Evolutionary conservation across 225 moss, liverwort and hornwort species (phyloP).

Genomic region (Ulota crispa): DNA sequence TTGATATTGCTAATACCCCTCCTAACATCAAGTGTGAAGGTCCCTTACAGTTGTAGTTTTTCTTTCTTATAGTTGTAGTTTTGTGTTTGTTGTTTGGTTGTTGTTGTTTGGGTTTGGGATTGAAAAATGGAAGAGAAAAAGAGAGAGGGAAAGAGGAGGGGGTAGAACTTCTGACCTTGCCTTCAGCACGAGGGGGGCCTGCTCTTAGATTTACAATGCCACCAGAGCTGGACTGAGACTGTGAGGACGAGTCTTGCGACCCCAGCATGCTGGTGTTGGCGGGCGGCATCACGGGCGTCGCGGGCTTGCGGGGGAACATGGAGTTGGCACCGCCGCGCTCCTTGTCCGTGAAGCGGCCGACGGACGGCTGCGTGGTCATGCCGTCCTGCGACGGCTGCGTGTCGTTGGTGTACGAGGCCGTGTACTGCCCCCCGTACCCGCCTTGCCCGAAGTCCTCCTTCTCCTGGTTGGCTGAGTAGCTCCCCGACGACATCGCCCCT

Average conservation of each 20-base stretch:
- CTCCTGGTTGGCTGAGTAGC: conserved; percentile 19
- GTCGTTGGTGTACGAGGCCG: conserved; percentile 1
- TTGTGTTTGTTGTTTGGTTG: too few relatives aligned
- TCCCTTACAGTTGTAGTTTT: too few relatives aligned
- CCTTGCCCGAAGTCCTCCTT: conserved; percentile 1
- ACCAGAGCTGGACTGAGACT: conserved; percentile 26
- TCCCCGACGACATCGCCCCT: conserved; percentile 28
- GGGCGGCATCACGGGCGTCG: conserved; percentile 22
- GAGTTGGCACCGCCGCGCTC: neutral
- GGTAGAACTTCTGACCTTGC: conserved; percentile 7
- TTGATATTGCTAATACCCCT: too few relatives aligned
- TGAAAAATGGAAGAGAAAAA: too few relatives aligned
- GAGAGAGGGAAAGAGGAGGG: too few relatives aligned
- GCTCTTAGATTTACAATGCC: conserved; percentile 51
- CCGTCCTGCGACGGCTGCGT: conserved; percentile 24
- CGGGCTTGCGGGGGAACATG: conserved; percentile 31
- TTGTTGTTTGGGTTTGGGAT: too few relatives aligned
- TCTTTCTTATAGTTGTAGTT: too few relatives aligned
- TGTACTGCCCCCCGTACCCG: neutral
- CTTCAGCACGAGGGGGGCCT: neutral
- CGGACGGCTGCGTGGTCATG: conserved; percentile 44
- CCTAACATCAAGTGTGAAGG: too few relatives aligned
- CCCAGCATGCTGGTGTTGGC: conserved; percentile 5
- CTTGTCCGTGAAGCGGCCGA: conserved; percentile 39
- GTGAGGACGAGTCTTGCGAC: conserved; percentile 19